Evolutionary conservation across 164 flowering plant genomes (phyloP), one percentile per base, ranked within the genome.

Genomic region (Litsea cubeba): DNA sequence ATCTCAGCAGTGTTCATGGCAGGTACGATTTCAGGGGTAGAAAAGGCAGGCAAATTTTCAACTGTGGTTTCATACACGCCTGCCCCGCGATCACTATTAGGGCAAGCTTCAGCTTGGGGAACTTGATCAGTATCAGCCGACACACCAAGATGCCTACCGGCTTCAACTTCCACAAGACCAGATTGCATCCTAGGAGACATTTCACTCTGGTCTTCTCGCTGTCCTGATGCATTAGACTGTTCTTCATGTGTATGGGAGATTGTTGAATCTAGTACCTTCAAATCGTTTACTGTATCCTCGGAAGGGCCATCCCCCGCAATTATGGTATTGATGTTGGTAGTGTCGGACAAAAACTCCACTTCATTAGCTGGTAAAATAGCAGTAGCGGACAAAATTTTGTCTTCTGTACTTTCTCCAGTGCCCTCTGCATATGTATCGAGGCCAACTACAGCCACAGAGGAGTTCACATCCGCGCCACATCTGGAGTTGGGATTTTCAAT

Each of bases 1-100:
- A 28, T 50, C 65, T 77, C 83, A 50, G 82, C 71, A 74, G 75
- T 32, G 18, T 78, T 78, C 35, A 71, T 74, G 1, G 18, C 63
- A 73, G 79, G 79, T 12, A 79, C 22, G 49, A 68, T 69, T 76
- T 74, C 71, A 72, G 86, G 75, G 22, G 77, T 73, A 20, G 79
- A 71, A 67, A 74, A 60, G 71, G 74, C 66, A 60, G 73, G 74
- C 5, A 72, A 62, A 70, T 62, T 69, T 65, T 71, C 81, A 32
- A 12, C 60, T 54, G 6, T n/a, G 26, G 26, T 69, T 8, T 2
- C 26, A 69, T 49, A 66, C 24, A 20, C 74, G 64, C 72, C 63
- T 20, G n/a, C 60, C 7, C 60, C 12, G n/a, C 20, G 7, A 54
- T 54, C n/a, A 54, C 46, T 40, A 8, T 40, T n/a, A 54, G 3